A percentile compares a stretch with the other conserved stretches of the same genome.
phyloP scores from a whole-genome alignment of 169 alveolate species.

The Pseudocohnilembus persalinus region DNA sequence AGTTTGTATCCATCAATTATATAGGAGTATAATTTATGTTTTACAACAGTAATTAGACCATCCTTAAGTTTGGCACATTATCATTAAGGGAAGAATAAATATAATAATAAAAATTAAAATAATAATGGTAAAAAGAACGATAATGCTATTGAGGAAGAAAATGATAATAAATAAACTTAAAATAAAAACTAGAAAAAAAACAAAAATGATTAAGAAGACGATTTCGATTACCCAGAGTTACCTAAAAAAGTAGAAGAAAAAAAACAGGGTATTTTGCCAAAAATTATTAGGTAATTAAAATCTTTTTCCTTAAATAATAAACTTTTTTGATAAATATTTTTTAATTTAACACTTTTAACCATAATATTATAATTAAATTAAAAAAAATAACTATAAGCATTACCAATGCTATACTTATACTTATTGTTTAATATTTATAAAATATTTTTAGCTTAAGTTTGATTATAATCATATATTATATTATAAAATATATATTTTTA shows the following conservation, averaged over 20 bases:
- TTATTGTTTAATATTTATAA: too few relatives aligned
- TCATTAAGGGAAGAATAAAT: not conserved
- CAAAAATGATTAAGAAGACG: slow-evolving; percentile 57
- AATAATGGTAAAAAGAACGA: slow-evolving; percentile 15
- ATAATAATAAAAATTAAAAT: slow-evolving; percentile 25
- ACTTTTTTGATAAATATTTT: too few relatives aligned
- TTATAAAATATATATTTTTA: too few relatives aligned
- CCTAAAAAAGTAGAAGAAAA: not conserved
- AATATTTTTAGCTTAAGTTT: too few relatives aligned
- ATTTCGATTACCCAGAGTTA: slow-evolving; percentile 43
- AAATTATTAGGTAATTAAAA: slow-evolving; percentile 61
- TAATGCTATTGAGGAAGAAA: slow-evolving; percentile 20
- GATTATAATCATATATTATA: too few relatives aligned
- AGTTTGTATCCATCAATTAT: slow-evolving; percentile 99
- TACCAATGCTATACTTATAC: too few relatives aligned
- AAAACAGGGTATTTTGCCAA: slow-evolving; percentile 55
- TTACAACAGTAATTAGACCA: slow-evolving; percentile 93
- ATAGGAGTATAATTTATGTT: slow-evolving; percentile 98
- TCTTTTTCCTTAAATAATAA: too few relatives aligned
- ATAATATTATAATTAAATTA: too few relatives aligned
- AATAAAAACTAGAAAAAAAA: slow-evolving; percentile 46
- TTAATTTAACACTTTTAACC: too few relatives aligned
- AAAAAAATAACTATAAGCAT: too few relatives aligned
- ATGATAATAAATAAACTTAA: slow-evolving; percentile 23
- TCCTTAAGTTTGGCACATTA: slow-evolving; percentile 23